phyloP scores from a whole-genome alignment of 2,329 filamentous ascomycete genomes.

The Claviceps spartinae region DNA sequence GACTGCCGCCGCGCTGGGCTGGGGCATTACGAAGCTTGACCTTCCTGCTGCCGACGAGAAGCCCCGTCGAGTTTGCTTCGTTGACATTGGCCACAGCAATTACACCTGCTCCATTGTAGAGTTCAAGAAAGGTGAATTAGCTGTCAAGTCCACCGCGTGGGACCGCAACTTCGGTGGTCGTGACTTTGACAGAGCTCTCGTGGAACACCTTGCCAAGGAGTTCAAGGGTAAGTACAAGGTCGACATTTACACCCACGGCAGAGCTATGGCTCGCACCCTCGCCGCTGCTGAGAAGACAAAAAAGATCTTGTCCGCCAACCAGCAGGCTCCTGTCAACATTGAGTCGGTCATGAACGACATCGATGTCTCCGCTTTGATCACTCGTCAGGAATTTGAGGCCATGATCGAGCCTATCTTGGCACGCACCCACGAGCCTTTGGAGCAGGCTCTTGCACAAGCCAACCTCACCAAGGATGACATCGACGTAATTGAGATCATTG shows the following conservation, averaged over 20 bases:
- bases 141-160: constrained; percentile 82
- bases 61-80: constrained; percentile 76
- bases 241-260: constrained; percentile 80
- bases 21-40: constrained; percentile 95
- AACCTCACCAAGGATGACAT: constrained; percentile 87
- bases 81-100: constrained; percentile 94
- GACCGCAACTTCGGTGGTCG: constrained; percentile 96
- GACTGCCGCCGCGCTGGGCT: constrained; percentile 88
- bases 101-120: constrained; percentile 91
- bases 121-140: constrained; percentile 92
- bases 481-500: constrained; percentile 83
- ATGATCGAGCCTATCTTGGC: constrained; percentile 74
- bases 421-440: constrained; percentile 59
- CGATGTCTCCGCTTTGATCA: constrained; percentile 79
- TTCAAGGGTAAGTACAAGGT: constrained; percentile 98
- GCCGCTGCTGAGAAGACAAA: constrained; percentile 93
- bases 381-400: constrained; percentile 85
- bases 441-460: constrained; percentile 88
- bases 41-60: constrained; percentile 80
- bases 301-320: constrained; percentile 95
- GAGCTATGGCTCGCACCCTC: constrained; percentile 76
- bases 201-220: constrained; percentile 88
- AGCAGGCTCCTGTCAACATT: constrained; percentile 83
- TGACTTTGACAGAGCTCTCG: constrained; percentile 88
- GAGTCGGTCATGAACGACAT: constrained; percentile 98